Conservation (phyloP, 345 rosid genomes). For the Ricinus communis region DNA sequence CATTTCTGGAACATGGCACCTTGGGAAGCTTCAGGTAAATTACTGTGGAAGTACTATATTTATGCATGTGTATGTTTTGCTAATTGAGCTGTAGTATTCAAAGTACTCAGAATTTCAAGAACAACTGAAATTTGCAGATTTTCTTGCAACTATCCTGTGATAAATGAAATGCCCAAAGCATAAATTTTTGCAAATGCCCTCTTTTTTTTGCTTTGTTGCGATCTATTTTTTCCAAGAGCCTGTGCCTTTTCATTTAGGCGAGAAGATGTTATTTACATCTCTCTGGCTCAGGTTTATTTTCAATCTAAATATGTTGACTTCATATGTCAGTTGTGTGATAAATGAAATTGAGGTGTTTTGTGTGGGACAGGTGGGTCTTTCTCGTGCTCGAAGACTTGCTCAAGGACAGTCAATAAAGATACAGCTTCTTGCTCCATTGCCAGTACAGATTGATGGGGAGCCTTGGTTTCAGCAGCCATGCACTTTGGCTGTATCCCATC, state of each 20-base stretch:
- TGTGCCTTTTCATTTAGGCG: not conserved
- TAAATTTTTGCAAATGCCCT: not conserved
- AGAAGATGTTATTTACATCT: not conserved
- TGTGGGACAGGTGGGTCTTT: conserved; percentile 74
- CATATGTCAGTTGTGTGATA: not conserved
- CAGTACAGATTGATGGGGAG: conserved; percentile 96
- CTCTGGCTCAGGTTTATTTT: not conserved
- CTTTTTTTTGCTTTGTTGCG: not conserved
- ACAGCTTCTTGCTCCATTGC: conserved; percentile 72
- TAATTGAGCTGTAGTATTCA: not conserved
- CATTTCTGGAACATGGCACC: conserved; percentile 86
- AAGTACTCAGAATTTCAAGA: not conserved
- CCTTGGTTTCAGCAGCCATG: conserved; percentile 94
- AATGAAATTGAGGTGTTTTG: conserved; percentile 14
- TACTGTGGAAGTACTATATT: not conserved
- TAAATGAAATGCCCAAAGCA: not conserved
- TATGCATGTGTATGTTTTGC: not conserved
- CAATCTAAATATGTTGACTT: not conserved
- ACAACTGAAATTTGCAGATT: not conserved
- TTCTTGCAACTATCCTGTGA: not conserved
- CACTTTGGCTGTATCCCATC: conserved; percentile 74
- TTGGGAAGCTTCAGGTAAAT: conserved; percentile 82
- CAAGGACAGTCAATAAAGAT: conserved; percentile 89
- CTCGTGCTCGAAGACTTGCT: conserved; percentile 94
- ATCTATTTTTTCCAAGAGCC: not conserved